Evolutionary conservation across 2,329 filamentous ascomycete genomes (phyloP).

Genomic region (Microcera coccophila): DNA sequence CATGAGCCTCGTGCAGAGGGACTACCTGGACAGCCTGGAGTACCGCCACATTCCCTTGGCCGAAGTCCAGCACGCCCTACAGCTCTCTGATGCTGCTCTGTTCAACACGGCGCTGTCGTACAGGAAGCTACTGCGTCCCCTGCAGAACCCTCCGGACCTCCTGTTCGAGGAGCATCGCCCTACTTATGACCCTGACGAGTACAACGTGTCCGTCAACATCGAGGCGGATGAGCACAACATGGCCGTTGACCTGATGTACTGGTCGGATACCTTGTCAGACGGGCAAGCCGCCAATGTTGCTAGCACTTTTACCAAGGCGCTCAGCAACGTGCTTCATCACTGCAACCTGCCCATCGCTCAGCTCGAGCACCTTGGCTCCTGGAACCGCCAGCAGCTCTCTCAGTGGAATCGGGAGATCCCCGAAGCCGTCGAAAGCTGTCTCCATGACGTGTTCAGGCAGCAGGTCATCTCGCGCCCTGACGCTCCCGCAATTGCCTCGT

Average conservation of each 20-base stretch:
- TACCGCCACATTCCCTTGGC: slow-evolving; percentile 3
- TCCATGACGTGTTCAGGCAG: neutral
- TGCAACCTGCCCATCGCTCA: slow-evolving; percentile 5
- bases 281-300: slow-evolving; percentile 17
- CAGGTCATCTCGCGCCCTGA: slow-evolving; percentile 24
- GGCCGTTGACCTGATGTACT: slow-evolving; percentile 23
- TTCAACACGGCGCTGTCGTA: slow-evolving; percentile 26
- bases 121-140: slow-evolving; percentile 15
- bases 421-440: neutral
- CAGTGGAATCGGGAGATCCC: neutral
- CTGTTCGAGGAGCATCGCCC: slow-evolving; percentile 21
- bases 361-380: slow-evolving; percentile 16
- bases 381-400: too few species aligned
- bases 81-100: slow-evolving; percentile 16
- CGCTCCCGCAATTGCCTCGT: slow-evolving; percentile 38
- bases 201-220: slow-evolving; percentile 20
- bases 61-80: slow-evolving; percentile 19
- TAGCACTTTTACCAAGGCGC: slow-evolving; percentile 12
- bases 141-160: slow-evolving; percentile 9
- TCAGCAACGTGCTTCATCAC: slow-evolving; percentile 17
- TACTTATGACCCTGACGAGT: slow-evolving; percentile 22
- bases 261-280: slow-evolving; percentile 18
- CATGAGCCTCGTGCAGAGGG: neutral
- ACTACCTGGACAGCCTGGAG: neutral
- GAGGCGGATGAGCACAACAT: slow-evolving; percentile 16